A percentile compares a stretch with the other conserved stretches of the same genome.
phyloP scores from a whole-genome alignment of 2,329 filamentous ascomycete species.

The Alternaria viburni region DNA sequence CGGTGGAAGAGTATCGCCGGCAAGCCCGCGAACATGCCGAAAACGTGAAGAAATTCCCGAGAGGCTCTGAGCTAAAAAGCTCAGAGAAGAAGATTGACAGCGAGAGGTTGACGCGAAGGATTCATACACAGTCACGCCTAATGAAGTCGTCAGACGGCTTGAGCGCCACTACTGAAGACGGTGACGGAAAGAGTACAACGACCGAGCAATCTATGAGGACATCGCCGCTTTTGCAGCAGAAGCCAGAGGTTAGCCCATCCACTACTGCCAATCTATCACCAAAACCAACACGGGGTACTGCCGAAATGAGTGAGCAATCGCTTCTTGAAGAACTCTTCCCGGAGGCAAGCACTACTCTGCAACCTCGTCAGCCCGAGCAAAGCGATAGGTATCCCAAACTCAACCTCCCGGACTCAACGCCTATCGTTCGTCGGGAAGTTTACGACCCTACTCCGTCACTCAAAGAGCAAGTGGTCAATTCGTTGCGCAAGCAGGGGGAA shows the following conservation, averaged over 20 bases:
- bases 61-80: background rate
- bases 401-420: slow-evolving; percentile 23
- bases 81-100: slow-evolving; percentile 10
- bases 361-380: slow-evolving; percentile 16
- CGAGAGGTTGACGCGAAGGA: slow-evolving; percentile 16
- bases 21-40: background rate
- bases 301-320: slow-evolving; percentile 38
- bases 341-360: slow-evolving; percentile 45
- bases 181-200: background rate
- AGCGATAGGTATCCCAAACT: slow-evolving; percentile 38
- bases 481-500: slow-evolving; percentile 33
- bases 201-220: background rate
- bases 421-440: slow-evolving; percentile 14
- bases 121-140: slow-evolving; percentile 21
- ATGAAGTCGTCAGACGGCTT: slow-evolving; percentile 17
- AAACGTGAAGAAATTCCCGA: background rate
- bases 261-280: background rate
- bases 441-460: slow-evolving; percentile 5
- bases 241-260: background rate
- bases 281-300: slow-evolving; percentile 1
- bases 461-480: slow-evolving; percentile 29
- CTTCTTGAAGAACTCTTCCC: slow-evolving; percentile 62
- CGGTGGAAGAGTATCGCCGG: background rate
- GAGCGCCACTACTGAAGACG: background rate
- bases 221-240: background rate